Conservation (phyloP, 805 yeast species). For the Starmerella davenportii region DNA sequence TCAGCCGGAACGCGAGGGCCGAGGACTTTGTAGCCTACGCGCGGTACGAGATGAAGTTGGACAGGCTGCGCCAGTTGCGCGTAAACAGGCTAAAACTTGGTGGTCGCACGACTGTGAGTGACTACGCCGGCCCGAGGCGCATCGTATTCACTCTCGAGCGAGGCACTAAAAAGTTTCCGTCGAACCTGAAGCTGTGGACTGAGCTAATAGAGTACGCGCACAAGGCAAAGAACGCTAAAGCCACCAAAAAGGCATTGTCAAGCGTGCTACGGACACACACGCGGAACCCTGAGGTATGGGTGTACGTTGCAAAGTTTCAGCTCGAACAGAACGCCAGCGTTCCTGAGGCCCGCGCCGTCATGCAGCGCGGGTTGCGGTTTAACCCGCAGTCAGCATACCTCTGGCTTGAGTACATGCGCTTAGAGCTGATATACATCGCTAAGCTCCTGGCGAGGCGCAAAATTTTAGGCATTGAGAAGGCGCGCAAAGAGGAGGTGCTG, state of each 20-base stretch:
- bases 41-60: constrained; percentile 64
- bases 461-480: constrained; percentile 50
- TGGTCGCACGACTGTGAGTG: constrained; percentile 32
- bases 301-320: constrained; percentile 86
- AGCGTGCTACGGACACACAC: constrained; percentile 74
- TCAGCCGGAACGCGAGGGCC: constrained; percentile 64
- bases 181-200: constrained; percentile 61
- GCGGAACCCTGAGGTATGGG: constrained; percentile 78
- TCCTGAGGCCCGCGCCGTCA: constrained; percentile 67
- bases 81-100: constrained; percentile 38
- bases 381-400: constrained; percentile 53
- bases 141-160: constrained; percentile 69
- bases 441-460: constrained; percentile 69
- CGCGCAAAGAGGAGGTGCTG: constrained; percentile 27
- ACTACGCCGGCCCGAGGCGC: constrained; percentile 72
- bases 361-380: constrained; percentile 71
- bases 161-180: constrained; percentile 63
- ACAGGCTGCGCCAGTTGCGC: constrained; percentile 57
- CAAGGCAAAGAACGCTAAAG: constrained; percentile 19
- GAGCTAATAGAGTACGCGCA: constrained; percentile 43
- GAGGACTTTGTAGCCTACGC: constrained; percentile 63
- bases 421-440: constrained; percentile 73
- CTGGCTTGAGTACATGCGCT: constrained; percentile 75
- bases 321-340: constrained; percentile 77
- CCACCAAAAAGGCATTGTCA: constrained; percentile 43